Conservation (phyloP, 805 yeast species). For the Hanseniaspora singularis region DNA sequence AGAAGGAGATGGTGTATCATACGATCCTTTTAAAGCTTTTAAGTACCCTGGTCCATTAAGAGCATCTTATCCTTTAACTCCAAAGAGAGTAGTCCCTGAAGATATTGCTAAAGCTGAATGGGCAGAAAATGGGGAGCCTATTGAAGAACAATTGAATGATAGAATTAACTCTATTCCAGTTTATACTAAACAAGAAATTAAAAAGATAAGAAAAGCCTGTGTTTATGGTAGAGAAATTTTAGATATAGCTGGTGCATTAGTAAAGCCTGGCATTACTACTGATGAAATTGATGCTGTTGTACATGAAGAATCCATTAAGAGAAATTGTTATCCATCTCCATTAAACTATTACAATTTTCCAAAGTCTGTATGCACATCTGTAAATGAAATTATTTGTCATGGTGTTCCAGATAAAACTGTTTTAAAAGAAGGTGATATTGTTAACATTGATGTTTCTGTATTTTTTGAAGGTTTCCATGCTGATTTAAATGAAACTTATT, state of each 20-base stretch:
- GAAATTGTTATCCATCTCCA: conserved; percentile 90
- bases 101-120: conserved; percentile 71
- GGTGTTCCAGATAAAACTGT: conserved; percentile 90
- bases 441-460: conserved; percentile 78
- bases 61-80: conserved; percentile 71
- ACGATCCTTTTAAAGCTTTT: conserved; percentile 79
- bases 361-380: conserved; percentile 81
- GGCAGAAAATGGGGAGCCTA: conserved; percentile 67
- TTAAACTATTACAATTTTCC: conserved; percentile 89
- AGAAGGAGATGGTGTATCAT: conserved; percentile 41
- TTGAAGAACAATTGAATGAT: conserved; percentile 61
- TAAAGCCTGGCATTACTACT: conserved; percentile 82
- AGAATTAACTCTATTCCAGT: conserved; percentile 54
- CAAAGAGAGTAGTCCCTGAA: conserved; percentile 59
- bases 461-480: conserved; percentile 84
- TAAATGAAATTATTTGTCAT: conserved; percentile 92
- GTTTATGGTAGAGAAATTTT: conserved; percentile 73
- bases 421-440: conserved; percentile 84
- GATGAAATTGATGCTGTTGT: conserved; percentile 80
- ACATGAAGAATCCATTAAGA: conserved; percentile 76
- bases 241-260: conserved; percentile 73
- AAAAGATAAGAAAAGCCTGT: conserved; percentile 63
- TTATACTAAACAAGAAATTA: conserved; percentile 56
- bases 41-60: conserved; percentile 62
- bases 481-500: conserved; percentile 91